Conservation (phyloP, 352 stramenopile genomes). For the Phytophthora kernoviae region DNA sequence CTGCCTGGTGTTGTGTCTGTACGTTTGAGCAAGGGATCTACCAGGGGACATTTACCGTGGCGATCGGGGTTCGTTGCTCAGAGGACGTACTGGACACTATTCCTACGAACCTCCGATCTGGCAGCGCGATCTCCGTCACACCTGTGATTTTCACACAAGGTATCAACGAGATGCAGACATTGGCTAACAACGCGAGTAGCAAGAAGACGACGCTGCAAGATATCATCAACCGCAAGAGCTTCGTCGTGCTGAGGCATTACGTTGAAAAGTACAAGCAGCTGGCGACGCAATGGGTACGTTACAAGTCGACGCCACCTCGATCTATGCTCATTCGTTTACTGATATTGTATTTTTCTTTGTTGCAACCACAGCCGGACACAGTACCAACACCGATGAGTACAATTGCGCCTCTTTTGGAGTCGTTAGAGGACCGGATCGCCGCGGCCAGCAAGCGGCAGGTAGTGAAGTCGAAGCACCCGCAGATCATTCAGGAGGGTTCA, state of each 20-base stretch:
- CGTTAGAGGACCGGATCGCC: constrained; percentile 58
- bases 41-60: constrained; percentile 53
- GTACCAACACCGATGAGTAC: constrained; percentile 52
- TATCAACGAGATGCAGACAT: constrained; percentile 85
- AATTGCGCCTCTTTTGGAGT: constrained; percentile 46
- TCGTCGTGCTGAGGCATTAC: constrained; percentile 58
- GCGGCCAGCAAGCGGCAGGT: constrained; percentile 63
- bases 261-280: constrained; percentile 69
- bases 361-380: constrained; percentile 36
- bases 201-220: constrained; percentile 78
- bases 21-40: constrained; percentile 57
- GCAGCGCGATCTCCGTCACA: constrained; percentile 57
- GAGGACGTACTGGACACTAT: constrained; percentile 46
- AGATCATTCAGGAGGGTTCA: constrained; percentile 78
- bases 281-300: constrained; percentile 38
- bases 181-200: constrained; percentile 70
- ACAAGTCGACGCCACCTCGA: not conserved
- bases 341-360: constrained; percentile 10
- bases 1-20: constrained; percentile 79
- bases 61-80: constrained; percentile 63
- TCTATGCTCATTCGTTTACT: constrained; percentile 8
- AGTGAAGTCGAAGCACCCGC: constrained; percentile 76
- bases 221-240: constrained; percentile 79
- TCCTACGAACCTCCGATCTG: constrained; percentile 49
- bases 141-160: constrained; percentile 77